A percentile compares a stretch with the other conserved stretches of the same genome.
phyloP scores from a whole-genome alignment of 257 asterid genomes.

The Solanum megistacrolobum region DNA sequence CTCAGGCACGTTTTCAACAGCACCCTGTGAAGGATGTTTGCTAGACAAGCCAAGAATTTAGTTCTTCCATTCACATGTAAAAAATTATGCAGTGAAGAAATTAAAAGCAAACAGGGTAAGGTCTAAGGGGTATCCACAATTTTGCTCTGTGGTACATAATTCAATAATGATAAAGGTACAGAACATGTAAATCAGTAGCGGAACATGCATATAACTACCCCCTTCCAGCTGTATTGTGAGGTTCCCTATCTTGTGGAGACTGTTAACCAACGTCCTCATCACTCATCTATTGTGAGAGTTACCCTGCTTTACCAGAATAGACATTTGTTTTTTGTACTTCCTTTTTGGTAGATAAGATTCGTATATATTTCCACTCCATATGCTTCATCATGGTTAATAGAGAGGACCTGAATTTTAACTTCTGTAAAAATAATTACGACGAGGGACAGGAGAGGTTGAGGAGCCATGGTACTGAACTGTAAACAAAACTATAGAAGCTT shows the following conservation, averaged over 20 bases:
- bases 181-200: not conserved
- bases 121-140: not conserved
- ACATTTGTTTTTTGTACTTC: not conserved
- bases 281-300: not conserved
- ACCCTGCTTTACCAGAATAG: not conserved
- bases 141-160: not conserved
- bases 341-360: not conserved
- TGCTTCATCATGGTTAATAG: not conserved
- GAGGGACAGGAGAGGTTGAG: not conserved
- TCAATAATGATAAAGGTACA: not conserved
- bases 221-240: not conserved
- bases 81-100: not conserved
- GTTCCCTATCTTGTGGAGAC: not conserved
- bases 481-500: not conserved
- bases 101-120: not conserved
- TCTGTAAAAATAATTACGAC: not conserved
- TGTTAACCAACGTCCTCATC: not conserved
- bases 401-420: not conserved
- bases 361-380: not conserved
- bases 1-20: not conserved
- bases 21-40: not conserved
- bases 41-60: not conserved
- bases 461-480: not conserved
- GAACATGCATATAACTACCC: not conserved
- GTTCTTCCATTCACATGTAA: not conserved